Evolutionary conservation across 2,329 filamentous ascomycete species (phyloP).

Genomic region (Neonectria faginata): DNA sequence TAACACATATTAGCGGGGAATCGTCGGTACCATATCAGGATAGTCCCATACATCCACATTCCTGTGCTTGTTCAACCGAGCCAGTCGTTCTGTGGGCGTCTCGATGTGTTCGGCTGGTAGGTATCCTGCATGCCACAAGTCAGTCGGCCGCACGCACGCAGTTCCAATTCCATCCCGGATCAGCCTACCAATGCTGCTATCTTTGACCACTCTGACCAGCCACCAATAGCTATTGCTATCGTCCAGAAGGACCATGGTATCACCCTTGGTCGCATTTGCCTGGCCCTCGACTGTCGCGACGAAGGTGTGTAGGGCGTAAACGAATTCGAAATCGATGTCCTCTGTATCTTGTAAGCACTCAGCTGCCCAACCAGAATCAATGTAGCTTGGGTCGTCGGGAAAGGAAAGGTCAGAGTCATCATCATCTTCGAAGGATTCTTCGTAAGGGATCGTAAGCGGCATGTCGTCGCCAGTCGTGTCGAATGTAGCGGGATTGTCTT

Average conservation of each 20-base stretch:
- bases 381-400: constrained; percentile 68
- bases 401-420: constrained; percentile 73
- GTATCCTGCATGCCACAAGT: constrained; percentile 72
- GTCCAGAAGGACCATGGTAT: constrained; percentile 97
- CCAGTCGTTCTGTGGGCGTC: constrained; percentile 93
- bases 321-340: constrained; percentile 99
- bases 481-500: constrained; percentile 46
- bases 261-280: constrained; percentile 97
- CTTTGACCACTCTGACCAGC: constrained; percentile 96
- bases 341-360: constrained; percentile 94
- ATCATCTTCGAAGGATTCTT: constrained; percentile 60
- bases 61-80: constrained; percentile 94
- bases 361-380: constrained; percentile 79
- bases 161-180: not conserved
- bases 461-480: constrained; percentile 42
- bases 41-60: constrained; percentile 86
- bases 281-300: constrained; percentile 98
- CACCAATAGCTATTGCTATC: constrained; percentile 99
- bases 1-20: constrained; percentile 27
- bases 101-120: constrained; percentile 98
- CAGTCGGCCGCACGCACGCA: constrained; percentile 37
- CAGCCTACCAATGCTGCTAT: constrained; percentile 84
- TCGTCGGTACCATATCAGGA: not conserved
- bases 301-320: constrained; percentile 97
- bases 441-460: constrained; percentile 59